These are phyloP conservation scores for Phytophthora foliorum DNA, from an alignment of 352 stramenopile species.

Conservation along the genomic window DNA sequence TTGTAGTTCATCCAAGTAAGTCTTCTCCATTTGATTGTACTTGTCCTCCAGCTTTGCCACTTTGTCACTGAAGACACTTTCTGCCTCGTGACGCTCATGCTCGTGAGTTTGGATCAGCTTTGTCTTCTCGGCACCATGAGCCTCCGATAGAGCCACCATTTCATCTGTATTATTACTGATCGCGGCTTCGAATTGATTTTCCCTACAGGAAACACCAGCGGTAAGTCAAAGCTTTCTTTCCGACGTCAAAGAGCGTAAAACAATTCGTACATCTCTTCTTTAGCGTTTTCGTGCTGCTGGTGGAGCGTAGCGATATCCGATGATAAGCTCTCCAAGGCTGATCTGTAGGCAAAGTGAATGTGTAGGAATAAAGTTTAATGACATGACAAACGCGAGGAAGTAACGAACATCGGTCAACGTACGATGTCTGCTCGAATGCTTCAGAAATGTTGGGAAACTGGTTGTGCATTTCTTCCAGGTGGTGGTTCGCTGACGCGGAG, in stretches of 20 bases:
- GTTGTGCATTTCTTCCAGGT: slow-evolving; percentile 61
- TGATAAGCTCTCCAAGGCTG: slow-evolving; percentile 48
- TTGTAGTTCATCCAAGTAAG: slow-evolving; percentile 47
- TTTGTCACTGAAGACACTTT: slow-evolving; percentile 38
- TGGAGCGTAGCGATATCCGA: slow-evolving; percentile 58
- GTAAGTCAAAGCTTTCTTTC: background rate
- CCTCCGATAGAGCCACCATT: slow-evolving; percentile 47
- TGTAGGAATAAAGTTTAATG: background rate
- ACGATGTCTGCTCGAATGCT: slow-evolving; percentile 51
- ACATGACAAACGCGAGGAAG: background rate
- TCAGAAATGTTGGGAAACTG: slow-evolving; percentile 52
- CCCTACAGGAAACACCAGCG: slow-evolving; percentile 19
- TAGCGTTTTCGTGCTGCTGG: slow-evolving; percentile 45
- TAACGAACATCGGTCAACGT: slow-evolving; percentile 5
- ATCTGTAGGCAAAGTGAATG: slow-evolving; percentile 24
- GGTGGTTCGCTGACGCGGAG: slow-evolving; percentile 52
- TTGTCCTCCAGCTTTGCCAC: slow-evolving; percentile 43
- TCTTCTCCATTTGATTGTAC: slow-evolving; percentile 39
- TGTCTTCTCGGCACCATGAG: slow-evolving; percentile 43
- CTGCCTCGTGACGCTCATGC: slow-evolving; percentile 30
- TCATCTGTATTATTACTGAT: slow-evolving; percentile 59
- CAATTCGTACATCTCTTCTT: slow-evolving; percentile 47
- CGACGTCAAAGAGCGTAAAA: background rate
- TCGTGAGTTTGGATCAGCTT: slow-evolving; percentile 41
- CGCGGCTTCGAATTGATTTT: slow-evolving; percentile 46